A percentile compares a stretch with the other conserved stretches of the same genome.
phyloP scores from a whole-genome alignment of 2,329 filamentous ascomycete species.

The Aureobasidium mangrovei region DNA sequence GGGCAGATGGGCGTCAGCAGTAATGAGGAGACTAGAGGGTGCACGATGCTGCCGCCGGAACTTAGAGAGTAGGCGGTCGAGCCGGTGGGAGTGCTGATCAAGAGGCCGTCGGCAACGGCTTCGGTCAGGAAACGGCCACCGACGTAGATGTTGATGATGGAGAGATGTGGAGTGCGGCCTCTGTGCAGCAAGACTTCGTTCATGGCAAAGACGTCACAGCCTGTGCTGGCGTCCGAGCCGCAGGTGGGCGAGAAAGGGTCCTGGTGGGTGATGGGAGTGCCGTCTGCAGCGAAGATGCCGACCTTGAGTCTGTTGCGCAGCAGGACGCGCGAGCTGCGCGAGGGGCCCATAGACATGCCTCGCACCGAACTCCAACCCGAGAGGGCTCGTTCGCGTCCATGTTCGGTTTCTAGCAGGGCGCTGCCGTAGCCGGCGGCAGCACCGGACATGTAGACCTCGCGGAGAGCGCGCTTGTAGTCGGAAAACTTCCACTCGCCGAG shows the following conservation, averaged over 20 bases:
- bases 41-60: slow-evolving; percentile 84
- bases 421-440: slow-evolving; percentile 42
- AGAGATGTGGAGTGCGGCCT: slow-evolving; percentile 79
- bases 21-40: slow-evolving; percentile 80
- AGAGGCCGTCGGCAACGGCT: slow-evolving; percentile 89
- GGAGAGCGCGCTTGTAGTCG: slow-evolving; percentile 85
- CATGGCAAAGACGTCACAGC: slow-evolving; percentile 59
- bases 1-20: slow-evolving; percentile 92
- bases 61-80: slow-evolving; percentile 94
- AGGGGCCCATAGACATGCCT: slow-evolving; percentile 72
- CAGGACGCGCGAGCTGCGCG: slow-evolving; percentile 68
- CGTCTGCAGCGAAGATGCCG: slow-evolving; percentile 66
- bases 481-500: slow-evolving; percentile 93
- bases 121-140: slow-evolving; percentile 86
- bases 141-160: slow-evolving; percentile 84
- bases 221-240: slow-evolving; percentile 29
- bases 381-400: slow-evolving; percentile 17
- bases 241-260: slow-evolving; percentile 15
- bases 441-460: slow-evolving; percentile 83
- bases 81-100: slow-evolving; percentile 87
- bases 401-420: slow-evolving; percentile 7
- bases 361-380: slow-evolving; percentile 63
- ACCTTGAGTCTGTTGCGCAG: slow-evolving; percentile 82
- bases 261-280: slow-evolving; percentile 36
- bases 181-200: slow-evolving; percentile 94